Base-by-base conservation (phyloP, 176 grass and related monocot genomes). In the Coix lacrymajobi region DNA sequence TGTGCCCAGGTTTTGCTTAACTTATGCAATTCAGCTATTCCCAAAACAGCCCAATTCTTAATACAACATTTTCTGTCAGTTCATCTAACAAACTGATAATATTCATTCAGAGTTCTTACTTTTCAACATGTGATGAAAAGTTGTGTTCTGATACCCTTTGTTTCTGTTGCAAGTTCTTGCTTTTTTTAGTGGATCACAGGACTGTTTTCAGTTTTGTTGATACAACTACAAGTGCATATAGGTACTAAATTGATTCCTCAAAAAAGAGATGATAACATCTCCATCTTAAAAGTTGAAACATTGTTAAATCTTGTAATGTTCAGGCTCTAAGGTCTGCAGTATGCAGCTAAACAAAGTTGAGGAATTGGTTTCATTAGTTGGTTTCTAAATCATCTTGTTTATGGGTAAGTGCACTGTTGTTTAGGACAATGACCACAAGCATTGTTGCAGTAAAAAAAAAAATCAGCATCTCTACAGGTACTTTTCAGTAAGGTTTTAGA, bases 111-210 rank as follows among this genome's bases (percentile, higher is more conserved):
- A 74, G 36, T 8, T 52, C 31, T 13, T 81, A 33, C 30, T 79
- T 80, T 45, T 66, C 33, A 79, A 19, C 8, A 12, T 28, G 14
- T 57, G 5, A 22, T 84, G 61, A 28, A 72, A 77, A 40, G 39
- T 40, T 51, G 3, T 83, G 31, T 62, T 41, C 49, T 81, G 39
- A 39, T 61, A 74, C 48, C 80, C 48, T 30, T 19, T 67, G 28
- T 58, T 73, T 85, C 11, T 85, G 15, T 52, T 69, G 38, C n/a
- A 40, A 34, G 68, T 71, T 83, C 32, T 85, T 85, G 51, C 24
- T 25, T 51, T 61, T 75, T 83, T 46, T 84, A 31, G 60, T 84
- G 26, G 38, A 74, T 73, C 60, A 75, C 13, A 62, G 4, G 34
- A 51, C 1, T 76, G 20, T 41, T 81, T 81, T 81, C 14, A 2